A percentile compares a stretch with the other conserved stretches of the same genome.
These are phyloP conservation scores for Schoenoplectus triqueter DNA, from an alignment of 202 grass and related monocot species.

Conservation along the genomic window DNA sequence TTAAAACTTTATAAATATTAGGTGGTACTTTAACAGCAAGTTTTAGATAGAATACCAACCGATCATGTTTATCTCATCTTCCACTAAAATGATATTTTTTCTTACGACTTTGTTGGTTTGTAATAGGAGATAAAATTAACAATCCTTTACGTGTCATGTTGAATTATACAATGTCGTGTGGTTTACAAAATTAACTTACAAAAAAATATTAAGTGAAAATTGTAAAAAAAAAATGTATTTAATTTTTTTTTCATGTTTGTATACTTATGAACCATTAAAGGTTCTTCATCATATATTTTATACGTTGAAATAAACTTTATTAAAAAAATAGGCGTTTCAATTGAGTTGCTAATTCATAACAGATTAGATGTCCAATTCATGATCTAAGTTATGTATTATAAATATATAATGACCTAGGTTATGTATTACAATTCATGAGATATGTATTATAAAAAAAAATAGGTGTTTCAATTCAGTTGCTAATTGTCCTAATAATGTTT, in stretches of 20 bases:
- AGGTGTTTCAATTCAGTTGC: no score
- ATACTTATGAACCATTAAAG: not conserved
- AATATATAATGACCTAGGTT: no score
- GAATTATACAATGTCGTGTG: not conserved
- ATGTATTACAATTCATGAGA: no score
- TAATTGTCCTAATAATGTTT: not conserved
- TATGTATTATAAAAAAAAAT: no score
- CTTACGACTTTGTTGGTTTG: not conserved
- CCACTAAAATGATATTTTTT: not conserved
- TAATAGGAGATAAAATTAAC: not conserved
- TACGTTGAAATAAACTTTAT: not conserved
- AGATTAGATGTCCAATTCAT: no score
- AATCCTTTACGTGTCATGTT: not conserved
- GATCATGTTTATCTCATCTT: not conserved
- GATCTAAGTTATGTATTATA: no score
- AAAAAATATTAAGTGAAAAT: not conserved
- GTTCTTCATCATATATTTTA: not conserved
- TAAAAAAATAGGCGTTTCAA: not conserved
- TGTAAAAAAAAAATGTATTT: not conserved
- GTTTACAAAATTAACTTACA: not conserved
- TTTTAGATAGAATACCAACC: not conserved
- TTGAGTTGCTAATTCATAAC: not conserved
- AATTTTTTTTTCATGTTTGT: not conserved
- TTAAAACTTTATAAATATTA: not conserved
- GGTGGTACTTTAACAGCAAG: not conserved